Base-by-base conservation (phyloP, 164 flowering plant genomes). In the Piper longum region DNA sequence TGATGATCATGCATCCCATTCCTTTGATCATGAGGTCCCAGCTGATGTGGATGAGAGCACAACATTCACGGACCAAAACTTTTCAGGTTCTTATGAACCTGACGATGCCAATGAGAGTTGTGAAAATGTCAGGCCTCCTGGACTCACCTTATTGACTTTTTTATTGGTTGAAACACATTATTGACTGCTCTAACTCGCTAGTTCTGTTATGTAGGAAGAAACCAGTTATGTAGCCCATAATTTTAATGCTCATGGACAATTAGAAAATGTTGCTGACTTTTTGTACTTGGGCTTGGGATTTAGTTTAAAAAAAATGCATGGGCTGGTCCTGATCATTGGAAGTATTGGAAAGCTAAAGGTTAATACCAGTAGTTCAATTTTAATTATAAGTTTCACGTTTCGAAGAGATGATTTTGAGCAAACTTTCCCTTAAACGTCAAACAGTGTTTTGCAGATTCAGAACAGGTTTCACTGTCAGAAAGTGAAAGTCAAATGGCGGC, bases 301-400 rank as follows among this genome's bases (percentile, higher is more conserved):
- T 54, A 59, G 75, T 59, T 79, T 88, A 19, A 89, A 80, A 63
- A 75, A 62, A 95, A 95, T 84, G 85, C 91, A 40, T 95, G 99
- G 99, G 99, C 99, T 57, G 99, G 99, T 67, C 99, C 99, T 62
- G 93, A 89, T 69, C 99, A 95, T 70, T 95, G 99, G 99, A 91
- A 91, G 69, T 95, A 76, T 74, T 80, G 75, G 61, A 95, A 87
- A 70, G 64, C 75, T 59, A 84, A 86, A 80, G 86, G 97, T 91
- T 26, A 1, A 57, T 48, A 56, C 4, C 8, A 56, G 11, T n/a
- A 41, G n/a, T 64, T 9, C 18, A 19, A 44, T 43, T 62, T n/a
- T 18, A 26, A 16, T 8, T 60, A 16, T 44, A 56, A 9, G 42
- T 7, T 26, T 14, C 26, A 26, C n/a, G 16, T 43, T 60, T 26